Evolutionary conservation across 179 eudicot species (phyloP), one percentile per base, ranked within the genome.

Genomic region (Camellia oleifera): DNA sequence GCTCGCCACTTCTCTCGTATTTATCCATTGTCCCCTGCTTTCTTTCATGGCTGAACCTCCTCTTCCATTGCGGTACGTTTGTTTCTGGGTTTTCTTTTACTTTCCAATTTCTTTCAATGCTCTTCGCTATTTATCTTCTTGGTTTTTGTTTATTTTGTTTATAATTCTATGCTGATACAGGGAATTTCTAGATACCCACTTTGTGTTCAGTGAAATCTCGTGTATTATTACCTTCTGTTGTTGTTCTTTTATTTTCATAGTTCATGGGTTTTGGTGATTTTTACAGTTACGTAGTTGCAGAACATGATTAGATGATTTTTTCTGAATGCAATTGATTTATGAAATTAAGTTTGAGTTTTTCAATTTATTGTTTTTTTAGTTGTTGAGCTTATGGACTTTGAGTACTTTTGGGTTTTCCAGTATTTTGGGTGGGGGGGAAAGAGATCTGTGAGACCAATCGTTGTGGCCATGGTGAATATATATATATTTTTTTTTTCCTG

Each of bases 31-130:
- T 6, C 48, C 73, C 10, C 54, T 60, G 26, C 50, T 1, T 57
- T 56, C 67, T 57, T 53, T 71, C 45, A 14, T 5, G 77, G 4
- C 68, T 58, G 57, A 79, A 60, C 15, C 63, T 61, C 52, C 61
- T 71, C 46, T 20, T 14, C 52, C 7, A 48, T 57, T 67, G 13
- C 12, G 69, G 81, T 78, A 78, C 26, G 75, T 60, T 52, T 69
- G 12, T 20, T 65, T 12, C n/a, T 60, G 52, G 50, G 14, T 2
- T 52, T 42, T 75, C 45, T 66, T 14, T 9, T 4, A 18, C 18
- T 5, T 18, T 53, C 5, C 50, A 15, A 17, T 23, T 48, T 14
- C 45, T 77, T 14, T 61, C 9, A 18, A 0, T 14, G 46, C 2
- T 46, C 61, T 10, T 45, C 12, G n/a, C 17, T 54, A 12, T 14